These are phyloP conservation scores for Backusella luteola DNA, from an alignment of 192 early-diverging fungal species.

Conservation along the genomic window DNA sequence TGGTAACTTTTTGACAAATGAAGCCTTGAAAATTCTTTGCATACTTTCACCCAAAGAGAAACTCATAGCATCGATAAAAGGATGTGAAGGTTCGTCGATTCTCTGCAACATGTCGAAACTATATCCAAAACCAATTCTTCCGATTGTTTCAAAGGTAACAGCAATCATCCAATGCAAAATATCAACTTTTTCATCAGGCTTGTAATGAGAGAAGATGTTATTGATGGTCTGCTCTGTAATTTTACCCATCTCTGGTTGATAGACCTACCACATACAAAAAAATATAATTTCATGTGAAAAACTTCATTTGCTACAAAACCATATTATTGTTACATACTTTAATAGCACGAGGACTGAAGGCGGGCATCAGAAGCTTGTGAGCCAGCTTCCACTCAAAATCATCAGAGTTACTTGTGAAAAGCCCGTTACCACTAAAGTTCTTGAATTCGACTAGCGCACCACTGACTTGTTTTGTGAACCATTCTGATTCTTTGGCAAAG, in stretches of 20 bases:
- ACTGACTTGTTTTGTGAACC: conserved; percentile 46
- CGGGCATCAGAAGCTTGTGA: conserved; percentile 60
- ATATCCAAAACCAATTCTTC: conserved; percentile 53
- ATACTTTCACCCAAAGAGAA: conserved; percentile 38
- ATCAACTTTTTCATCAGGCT: conserved; percentile 30
- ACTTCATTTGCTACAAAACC: background rate
- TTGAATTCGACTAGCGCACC: conserved; percentile 40
- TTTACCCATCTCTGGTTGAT: conserved; percentile 44
- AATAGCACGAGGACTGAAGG: conserved; percentile 45
- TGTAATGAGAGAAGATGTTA: conserved; percentile 33
- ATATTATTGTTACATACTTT: conserved; percentile 21
- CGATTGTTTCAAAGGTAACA: conserved; percentile 57
- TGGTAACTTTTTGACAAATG: conserved; percentile 47
- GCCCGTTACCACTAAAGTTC: conserved; percentile 41
- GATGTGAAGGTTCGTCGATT: conserved; percentile 15
- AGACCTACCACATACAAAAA: conserved; percentile 13
- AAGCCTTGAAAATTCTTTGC: conserved; percentile 28
- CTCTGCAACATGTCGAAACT: conserved; percentile 41
- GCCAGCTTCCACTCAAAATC: conserved; percentile 54
- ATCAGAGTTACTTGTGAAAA: conserved; percentile 49
- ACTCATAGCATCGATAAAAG: conserved; percentile 35
- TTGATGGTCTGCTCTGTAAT: conserved; percentile 33
- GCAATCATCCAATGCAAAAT: conserved; percentile 53
- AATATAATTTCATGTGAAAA: background rate
- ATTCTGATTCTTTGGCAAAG: conserved; percentile 44